Evolutionary conservation across 495 filamentous ascomycete genomes (phyloP).

Genomic region (Neurospora intermedia): DNA sequence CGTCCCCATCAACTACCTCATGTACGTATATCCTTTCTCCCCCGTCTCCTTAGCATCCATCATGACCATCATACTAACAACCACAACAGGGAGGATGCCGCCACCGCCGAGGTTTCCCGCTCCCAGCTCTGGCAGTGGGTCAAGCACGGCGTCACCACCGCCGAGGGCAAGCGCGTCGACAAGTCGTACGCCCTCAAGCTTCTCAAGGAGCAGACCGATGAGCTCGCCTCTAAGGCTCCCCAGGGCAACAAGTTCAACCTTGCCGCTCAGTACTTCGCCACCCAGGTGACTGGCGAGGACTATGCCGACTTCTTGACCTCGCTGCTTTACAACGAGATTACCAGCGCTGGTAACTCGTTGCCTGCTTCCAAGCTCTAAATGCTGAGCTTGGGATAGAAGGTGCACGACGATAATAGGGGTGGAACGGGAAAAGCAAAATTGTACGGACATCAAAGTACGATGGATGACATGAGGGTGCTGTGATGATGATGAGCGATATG

Average conservation of each 20-base stretch:
- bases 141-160: constrained; percentile 70
- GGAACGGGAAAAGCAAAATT: neutral
- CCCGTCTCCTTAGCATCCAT: no score
- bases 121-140: constrained; percentile 96
- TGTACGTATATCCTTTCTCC: constrained; percentile 39
- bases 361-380: constrained; percentile 71
- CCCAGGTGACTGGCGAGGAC: constrained; percentile 92
- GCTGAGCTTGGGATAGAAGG: neutral
- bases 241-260: constrained; percentile 89
- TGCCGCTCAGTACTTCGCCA: constrained; percentile 83
- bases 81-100: constrained; percentile 68
- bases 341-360: constrained; percentile 56
- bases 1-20: constrained; percentile 97
- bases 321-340: constrained; percentile 95
- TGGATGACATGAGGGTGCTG: neutral
- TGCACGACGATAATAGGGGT: neutral
- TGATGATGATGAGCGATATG: neutral
- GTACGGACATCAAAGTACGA: neutral
- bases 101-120: constrained; percentile 90
- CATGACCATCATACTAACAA: constrained; percentile 2
- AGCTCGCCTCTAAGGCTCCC: constrained; percentile 60
- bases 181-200: constrained; percentile 82
- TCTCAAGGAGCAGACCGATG: constrained; percentile 76
- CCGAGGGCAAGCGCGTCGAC: constrained; percentile 86
- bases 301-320: constrained; percentile 95